Evolutionary conservation across 108 stramenopile species (phyloP).

Genomic region (Parietichytrium sp.): DNA sequence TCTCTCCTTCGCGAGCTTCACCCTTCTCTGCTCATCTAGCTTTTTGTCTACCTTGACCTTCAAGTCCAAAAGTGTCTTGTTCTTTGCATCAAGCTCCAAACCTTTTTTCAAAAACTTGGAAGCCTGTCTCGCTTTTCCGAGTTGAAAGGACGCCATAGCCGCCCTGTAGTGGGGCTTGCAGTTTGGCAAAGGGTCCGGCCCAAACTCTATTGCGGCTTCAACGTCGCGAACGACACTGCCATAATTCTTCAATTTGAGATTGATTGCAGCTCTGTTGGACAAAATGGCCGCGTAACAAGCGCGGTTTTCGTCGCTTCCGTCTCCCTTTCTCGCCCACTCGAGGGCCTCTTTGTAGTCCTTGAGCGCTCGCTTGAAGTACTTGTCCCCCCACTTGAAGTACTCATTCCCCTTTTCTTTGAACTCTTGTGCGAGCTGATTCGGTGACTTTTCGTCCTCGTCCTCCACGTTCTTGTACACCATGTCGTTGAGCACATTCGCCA

Average conservation of each 20-base stretch:
- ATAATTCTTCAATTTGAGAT: constrained; percentile 8
- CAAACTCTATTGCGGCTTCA: constrained; percentile 9
- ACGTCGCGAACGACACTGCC: constrained; percentile 24
- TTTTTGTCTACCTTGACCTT: background rate
- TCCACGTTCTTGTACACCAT: constrained; percentile 39
- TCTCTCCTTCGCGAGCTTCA: constrained; percentile 14
- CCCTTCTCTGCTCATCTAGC: background rate
- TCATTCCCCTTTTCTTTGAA: constrained; percentile 37
- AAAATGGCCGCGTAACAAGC: constrained; percentile 32
- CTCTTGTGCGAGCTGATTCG: background rate
- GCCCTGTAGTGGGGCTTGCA: background rate
- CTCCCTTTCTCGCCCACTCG: constrained; percentile 27
- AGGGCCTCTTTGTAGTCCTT: constrained; percentile 28
- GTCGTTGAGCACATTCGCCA: background rate
- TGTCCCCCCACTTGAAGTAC: constrained; percentile 19
- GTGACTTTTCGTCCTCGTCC: background rate
- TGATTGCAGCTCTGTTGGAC: constrained; percentile 33
- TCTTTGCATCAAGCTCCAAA: background rate
- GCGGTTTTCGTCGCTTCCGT: background rate
- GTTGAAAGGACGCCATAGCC: background rate
- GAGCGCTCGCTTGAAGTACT: constrained; percentile 29
- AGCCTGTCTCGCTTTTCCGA: background rate
- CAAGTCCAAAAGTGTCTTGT: background rate
- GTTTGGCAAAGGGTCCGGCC: constrained; percentile 8
- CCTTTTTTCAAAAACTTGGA: background rate